phyloP scores from a whole-genome alignment of 495 filamentous ascomycete species.

The Lichenothelia convexa region DNA sequence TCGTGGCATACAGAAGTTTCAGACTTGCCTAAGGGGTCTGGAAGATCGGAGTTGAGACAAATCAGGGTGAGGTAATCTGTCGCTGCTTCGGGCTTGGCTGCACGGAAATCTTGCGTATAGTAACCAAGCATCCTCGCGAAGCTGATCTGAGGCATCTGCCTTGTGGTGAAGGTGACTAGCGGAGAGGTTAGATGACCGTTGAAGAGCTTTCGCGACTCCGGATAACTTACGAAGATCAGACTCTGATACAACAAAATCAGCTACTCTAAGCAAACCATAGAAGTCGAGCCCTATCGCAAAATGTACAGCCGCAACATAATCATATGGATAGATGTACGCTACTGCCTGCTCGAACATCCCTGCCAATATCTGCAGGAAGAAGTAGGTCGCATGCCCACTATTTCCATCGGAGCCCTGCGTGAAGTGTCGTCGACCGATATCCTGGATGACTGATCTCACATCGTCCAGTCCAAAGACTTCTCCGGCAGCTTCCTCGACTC shows the following conservation, averaged over 20 bases:
- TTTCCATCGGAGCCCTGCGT: conserved; percentile 45
- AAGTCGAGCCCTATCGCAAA: conserved; percentile 79
- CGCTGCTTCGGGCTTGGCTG: conserved; percentile 65
- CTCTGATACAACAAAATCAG: conserved; percentile 47
- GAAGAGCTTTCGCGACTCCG: background rate
- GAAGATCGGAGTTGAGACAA: conserved; percentile 78
- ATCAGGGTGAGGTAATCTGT: conserved; percentile 88
- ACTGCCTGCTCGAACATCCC: conserved; percentile 95
- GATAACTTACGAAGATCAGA: conserved; percentile 50
- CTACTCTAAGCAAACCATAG: conserved; percentile 78
- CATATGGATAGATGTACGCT: conserved; percentile 71
- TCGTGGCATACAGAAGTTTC: conserved; percentile 79
- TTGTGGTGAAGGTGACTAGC: conserved; percentile 49
- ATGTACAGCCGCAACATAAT: conserved; percentile 83
- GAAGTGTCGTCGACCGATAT: conserved; percentile 83
- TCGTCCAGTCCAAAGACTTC: conserved; percentile 80
- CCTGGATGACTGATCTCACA: conserved; percentile 61
- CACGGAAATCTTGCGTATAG: conserved; percentile 90
- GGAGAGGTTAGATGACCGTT: conserved; percentile 18
- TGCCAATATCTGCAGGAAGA: conserved; percentile 73
- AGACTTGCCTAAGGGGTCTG: conserved; percentile 48
- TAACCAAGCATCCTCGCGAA: conserved; percentile 85
- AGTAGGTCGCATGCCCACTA: conserved; percentile 72
- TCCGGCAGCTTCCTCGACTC: conserved; percentile 62
- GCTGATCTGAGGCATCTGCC: conserved; percentile 71